These are phyloP conservation scores for Phyllostachys edulis DNA, from an alignment of 176 grass and related monocot genomes.

Conservation along the genomic window DNA sequence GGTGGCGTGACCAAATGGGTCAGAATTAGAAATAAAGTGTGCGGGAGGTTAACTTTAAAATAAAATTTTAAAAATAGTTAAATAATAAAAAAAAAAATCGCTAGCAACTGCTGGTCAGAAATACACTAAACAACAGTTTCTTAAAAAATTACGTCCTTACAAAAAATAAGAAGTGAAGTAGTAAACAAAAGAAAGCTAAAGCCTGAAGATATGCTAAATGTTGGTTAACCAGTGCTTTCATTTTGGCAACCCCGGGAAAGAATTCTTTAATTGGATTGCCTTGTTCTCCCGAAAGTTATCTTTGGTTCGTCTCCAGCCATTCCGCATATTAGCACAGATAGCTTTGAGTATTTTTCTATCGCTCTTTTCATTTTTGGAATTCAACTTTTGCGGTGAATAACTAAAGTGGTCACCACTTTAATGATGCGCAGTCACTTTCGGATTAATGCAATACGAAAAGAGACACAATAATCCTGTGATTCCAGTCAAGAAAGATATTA, in stretches of 20 bases:
- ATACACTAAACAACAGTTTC: background rate
- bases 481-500: background rate
- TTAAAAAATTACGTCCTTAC: too few species aligned
- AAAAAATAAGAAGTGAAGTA: too few species aligned
- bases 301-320: slow-evolving; percentile 34
- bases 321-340: slow-evolving; percentile 22
- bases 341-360: background rate
- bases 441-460: background rate
- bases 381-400: slow-evolving; percentile 33
- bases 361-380: background rate
- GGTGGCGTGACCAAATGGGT: too few species aligned
- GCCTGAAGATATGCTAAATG: background rate
- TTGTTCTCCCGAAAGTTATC: background rate
- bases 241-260: background rate
- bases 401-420: slow-evolving; percentile 5
- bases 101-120: background rate
- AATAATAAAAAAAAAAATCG: too few species aligned
- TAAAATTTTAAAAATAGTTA: too few species aligned
- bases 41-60: too few species aligned
- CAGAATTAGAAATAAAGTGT: too few species aligned
- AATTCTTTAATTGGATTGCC: slow-evolving; percentile 25
- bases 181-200: background rate
- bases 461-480: background rate
- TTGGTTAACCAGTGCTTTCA: slow-evolving; percentile 31
- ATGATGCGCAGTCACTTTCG: background rate